Evolutionary conservation across 192 early-diverging fungal genomes (phyloP).

Genomic region (Diversispora eburnea): DNA sequence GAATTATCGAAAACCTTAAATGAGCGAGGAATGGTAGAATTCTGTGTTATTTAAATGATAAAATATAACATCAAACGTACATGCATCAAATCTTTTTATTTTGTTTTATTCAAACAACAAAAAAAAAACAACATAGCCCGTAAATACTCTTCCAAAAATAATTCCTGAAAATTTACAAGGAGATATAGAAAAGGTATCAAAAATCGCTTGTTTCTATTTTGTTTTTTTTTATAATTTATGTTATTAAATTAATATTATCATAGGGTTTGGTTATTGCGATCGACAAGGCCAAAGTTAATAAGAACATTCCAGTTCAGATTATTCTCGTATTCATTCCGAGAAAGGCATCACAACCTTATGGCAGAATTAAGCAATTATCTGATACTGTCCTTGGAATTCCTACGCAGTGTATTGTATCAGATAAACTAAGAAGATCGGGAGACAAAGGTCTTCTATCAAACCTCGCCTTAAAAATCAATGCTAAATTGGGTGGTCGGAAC

Average conservation of each 20-base stretch:
- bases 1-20: background rate
- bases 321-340: constrained; percentile 79
- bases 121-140: background rate
- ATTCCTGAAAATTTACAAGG: constrained; percentile 2
- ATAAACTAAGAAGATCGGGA: constrained; percentile 57
- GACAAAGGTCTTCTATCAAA: constrained; percentile 89
- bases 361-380: constrained; percentile 74
- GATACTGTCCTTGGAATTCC: constrained; percentile 86
- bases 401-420: constrained; percentile 82
- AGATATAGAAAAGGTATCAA: background rate
- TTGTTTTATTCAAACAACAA: background rate
- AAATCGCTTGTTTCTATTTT: background rate
- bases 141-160: background rate
- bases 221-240: no score
- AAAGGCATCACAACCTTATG: constrained; percentile 73
- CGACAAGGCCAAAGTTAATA: background rate
- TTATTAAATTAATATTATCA: background rate
- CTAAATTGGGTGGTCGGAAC: constrained; percentile 90
- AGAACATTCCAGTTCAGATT: constrained; percentile 58
- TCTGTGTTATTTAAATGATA: background rate
- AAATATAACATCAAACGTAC: background rate
- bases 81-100: background rate
- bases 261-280: background rate
- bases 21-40: constrained; percentile 16
- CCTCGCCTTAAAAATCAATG: constrained; percentile 90